Percentiles rank a stretch among this genome's conserved stretches.
These are phyloP conservation scores for Penicillium sp. DNA, from an alignment of 2,329 filamentous ascomycete genomes.

Conservation along the genomic window DNA sequence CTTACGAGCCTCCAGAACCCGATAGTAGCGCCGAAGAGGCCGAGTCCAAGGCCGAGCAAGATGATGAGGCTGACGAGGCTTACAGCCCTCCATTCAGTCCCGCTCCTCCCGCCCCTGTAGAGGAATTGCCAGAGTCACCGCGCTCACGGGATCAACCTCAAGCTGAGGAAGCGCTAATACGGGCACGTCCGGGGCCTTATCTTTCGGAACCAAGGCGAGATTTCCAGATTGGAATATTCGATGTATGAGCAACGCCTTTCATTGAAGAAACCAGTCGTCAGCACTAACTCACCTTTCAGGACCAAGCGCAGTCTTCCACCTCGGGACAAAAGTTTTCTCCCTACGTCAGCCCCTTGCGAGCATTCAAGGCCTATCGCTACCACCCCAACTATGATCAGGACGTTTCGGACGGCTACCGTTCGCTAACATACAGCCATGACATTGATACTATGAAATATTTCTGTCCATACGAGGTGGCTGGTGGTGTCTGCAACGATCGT, in stretches of 20 bases:
- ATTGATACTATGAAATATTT: constrained; percentile 74
- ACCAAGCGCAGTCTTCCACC: constrained; percentile 17
- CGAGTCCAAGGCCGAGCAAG: constrained; percentile 3
- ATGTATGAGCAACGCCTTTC: constrained; percentile 31
- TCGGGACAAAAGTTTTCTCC: constrained; percentile 51
- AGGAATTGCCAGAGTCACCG: constrained; percentile 21
- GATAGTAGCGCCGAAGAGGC: constrained; percentile 26
- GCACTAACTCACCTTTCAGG: constrained; percentile 33
- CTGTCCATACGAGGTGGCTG: constrained; percentile 72
- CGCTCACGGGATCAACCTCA: constrained; percentile 23
- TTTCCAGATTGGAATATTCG: constrained; percentile 30
- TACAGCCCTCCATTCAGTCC: constrained; percentile 47
- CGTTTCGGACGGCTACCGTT: constrained; percentile 75
- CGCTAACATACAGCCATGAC: constrained; percentile 88
- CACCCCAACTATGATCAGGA: constrained; percentile 71
- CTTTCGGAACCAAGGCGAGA: constrained; percentile 19
- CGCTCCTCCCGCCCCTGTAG: constrained; percentile 29
- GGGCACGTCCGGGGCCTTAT: constrained; percentile 27
- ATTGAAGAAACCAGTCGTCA: constrained; percentile 10
- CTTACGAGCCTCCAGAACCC: constrained; percentile 57
- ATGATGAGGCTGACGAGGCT: constrained; percentile 26
- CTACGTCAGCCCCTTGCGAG: constrained; percentile 79
- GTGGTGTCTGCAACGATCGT: constrained; percentile 69
- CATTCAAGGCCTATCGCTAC: constrained; percentile 86
- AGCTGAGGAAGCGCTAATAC: constrained; percentile 33